These are phyloP conservation scores for Verbena officinalis DNA, from an alignment of 257 asterid species.

Conservation along the genomic window DNA sequence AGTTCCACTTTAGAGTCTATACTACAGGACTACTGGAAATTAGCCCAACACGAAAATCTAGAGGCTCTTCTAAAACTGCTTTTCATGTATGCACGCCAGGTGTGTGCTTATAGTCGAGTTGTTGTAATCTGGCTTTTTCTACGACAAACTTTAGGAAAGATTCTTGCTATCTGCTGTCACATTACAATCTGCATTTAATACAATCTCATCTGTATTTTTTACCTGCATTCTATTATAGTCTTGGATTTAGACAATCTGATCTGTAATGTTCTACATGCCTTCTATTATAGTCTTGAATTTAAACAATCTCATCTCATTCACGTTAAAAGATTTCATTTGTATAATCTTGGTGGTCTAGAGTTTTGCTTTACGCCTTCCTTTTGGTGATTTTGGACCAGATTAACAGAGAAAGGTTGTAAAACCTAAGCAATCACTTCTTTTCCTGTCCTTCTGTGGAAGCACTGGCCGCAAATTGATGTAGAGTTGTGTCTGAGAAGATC, in stretches of 20 bases:
- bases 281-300: neutral
- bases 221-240: neutral
- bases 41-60: neutral
- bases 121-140: neutral
- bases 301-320: constrained; percentile 15
- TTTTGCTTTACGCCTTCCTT: constrained; percentile 8
- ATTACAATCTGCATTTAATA: constrained; percentile 22
- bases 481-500: constrained; percentile 3
- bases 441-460: constrained; percentile 10
- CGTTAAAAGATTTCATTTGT: neutral
- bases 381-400: neutral
- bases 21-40: neutral
- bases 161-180: neutral
- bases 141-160: constrained; percentile 3
- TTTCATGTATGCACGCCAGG: constrained; percentile 8
- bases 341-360: neutral
- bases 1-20: neutral
- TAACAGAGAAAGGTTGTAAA: constrained; percentile 1
- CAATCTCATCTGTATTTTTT: neutral
- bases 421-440: constrained; percentile 1
- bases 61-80: neutral
- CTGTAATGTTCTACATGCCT: neutral
- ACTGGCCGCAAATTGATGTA: neutral
- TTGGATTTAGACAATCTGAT: neutral
- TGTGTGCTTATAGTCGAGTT: constrained; percentile 9